These are phyloP conservation scores for Yamadazyma jaroonii DNA, from an alignment of 1,139 yeast genomes.

Conservation along the genomic window DNA sequence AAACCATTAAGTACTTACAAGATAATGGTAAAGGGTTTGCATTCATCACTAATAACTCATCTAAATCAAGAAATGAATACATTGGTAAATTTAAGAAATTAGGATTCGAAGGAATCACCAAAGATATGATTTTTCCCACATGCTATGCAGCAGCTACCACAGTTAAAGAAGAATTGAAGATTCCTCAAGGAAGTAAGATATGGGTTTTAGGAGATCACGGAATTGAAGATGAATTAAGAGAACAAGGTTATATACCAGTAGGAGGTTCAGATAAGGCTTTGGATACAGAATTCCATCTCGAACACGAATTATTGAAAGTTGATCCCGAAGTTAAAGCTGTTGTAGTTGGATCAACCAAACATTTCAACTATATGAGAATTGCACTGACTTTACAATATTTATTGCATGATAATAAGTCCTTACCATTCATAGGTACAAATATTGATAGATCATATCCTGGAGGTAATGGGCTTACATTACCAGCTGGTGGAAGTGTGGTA, in stretches of 20 bases:
- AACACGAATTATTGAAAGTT: conserved; percentile 44
- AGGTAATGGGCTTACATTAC: conserved; percentile 34
- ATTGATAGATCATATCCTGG: conserved; percentile 44
- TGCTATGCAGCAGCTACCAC: conserved; percentile 36
- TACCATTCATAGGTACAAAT: conserved; percentile 41
- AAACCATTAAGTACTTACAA: conserved; percentile 59
- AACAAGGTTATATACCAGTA: conserved; percentile 63
- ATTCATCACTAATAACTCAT: conserved; percentile 42
- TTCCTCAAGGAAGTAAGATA: conserved; percentile 49
- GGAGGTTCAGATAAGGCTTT: conserved; percentile 66
- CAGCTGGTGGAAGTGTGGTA: conserved; percentile 46
- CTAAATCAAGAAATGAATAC: conserved; percentile 34
- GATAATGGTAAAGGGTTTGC: conserved; percentile 28
- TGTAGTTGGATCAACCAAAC: conserved; percentile 40
- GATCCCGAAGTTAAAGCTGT: conserved; percentile 42
- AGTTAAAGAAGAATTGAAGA: conserved; percentile 20
- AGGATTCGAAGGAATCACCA: conserved; percentile 29
- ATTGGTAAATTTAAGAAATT: conserved; percentile 29
- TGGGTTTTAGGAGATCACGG: conserved; percentile 89
- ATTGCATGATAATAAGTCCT: conserved; percentile 26
- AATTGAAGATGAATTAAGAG: conserved; percentile 66
- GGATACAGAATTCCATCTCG: conserved; percentile 29
- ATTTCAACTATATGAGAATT: conserved; percentile 36
- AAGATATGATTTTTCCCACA: conserved; percentile 35
- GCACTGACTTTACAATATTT: conserved; percentile 40